Percentiles rank a stretch among this genome's conserved stretches.
Evolutionary conservation across 2,329 filamentous ascomycete genomes (phyloP).

Genomic region (Nothomitra cinnamomea): DNA sequence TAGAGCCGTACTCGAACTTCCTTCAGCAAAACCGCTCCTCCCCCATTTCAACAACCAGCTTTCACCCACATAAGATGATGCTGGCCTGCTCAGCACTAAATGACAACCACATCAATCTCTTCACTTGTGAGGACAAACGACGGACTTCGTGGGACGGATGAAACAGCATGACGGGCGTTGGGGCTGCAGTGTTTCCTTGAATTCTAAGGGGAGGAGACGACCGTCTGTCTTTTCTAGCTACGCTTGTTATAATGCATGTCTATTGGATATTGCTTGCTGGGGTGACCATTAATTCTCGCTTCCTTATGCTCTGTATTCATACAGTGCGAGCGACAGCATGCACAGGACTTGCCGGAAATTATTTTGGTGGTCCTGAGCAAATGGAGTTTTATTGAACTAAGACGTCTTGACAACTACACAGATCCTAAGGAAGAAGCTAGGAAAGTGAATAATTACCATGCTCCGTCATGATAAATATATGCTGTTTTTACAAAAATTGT

Average conservation of each 20-base stretch:
- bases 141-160: background rate
- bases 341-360: background rate
- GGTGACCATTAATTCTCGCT: background rate
- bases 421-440: background rate
- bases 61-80: constrained; percentile 88
- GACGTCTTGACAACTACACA: background rate
- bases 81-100: constrained; percentile 74
- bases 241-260: background rate
- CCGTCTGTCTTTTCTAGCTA: background rate
- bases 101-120: constrained; percentile 82
- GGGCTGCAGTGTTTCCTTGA: background rate
- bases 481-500: too few species aligned
- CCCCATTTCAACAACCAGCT: constrained; percentile 76
- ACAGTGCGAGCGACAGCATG: constrained; percentile 1
- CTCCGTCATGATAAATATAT: too few species aligned
- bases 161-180: background rate
- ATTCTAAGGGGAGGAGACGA: too few species aligned
- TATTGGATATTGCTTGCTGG: background rate
- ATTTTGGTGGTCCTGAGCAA: background rate
- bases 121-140: constrained; percentile 37
- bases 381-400: background rate
- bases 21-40: constrained; percentile 62
- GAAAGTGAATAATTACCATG: background rate
- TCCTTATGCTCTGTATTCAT: background rate
- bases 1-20: constrained; percentile 85